Percentiles rank a stretch among this genome's conserved stretches.
Evolutionary conservation across 345 rosid genomes (phyloP).

Genomic region (Populus euphratica): DNA sequence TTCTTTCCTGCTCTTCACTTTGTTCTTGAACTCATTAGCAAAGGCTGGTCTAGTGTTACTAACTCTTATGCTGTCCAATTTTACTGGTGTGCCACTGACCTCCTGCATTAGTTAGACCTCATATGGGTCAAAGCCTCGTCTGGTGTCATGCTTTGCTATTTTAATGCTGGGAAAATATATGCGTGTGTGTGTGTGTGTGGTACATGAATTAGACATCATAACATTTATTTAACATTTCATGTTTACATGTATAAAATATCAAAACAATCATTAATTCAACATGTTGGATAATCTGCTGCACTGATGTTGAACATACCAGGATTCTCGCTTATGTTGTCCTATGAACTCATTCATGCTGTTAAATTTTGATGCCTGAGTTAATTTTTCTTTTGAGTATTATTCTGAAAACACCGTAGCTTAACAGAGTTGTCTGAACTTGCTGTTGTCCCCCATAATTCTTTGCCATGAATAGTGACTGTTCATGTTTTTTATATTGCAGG

Average conservation of each 20-base stretch:
- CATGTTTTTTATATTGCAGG: conserved; percentile 35
- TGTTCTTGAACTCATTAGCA: neutral
- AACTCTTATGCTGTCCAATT: too few species aligned
- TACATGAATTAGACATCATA: neutral
- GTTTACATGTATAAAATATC: neutral
- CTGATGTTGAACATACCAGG: neutral
- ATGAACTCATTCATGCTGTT: conserved; percentile 19
- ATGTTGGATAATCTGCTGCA: neutral
- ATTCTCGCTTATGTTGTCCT: neutral
- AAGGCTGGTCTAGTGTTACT: neutral
- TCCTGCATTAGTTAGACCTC: neutral
- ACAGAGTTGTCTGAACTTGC: neutral
- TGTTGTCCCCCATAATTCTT: neutral
- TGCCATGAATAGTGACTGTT: neutral
- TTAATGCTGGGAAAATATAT: neutral
- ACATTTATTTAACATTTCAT: too few species aligned
- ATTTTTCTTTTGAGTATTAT: conserved; percentile 8
- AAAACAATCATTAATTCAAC: neutral
- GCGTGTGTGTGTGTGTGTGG: too few species aligned
- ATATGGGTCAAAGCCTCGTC: neutral
- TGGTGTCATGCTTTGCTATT: neutral
- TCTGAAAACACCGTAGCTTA: neutral
- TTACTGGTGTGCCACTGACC: neutral
- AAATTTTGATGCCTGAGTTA: conserved; percentile 7
- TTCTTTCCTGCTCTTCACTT: neutral